These are phyloP conservation scores for Amylocarpus encephaloides DNA, from an alignment of 2,329 filamentous ascomycete species.

Conservation along the genomic window DNA sequence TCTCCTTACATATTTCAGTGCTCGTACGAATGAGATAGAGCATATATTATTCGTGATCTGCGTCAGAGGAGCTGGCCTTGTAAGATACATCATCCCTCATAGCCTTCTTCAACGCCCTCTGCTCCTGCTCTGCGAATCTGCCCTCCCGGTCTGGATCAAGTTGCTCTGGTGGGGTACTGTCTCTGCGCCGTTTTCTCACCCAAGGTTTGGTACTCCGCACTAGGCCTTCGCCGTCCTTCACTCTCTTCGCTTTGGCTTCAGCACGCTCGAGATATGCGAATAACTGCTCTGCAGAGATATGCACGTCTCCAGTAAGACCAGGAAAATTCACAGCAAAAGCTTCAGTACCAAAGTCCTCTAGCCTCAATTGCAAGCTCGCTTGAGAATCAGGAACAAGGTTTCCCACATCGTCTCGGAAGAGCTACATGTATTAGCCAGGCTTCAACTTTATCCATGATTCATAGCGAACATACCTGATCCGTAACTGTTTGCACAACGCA, in stretches of 20 bases:
- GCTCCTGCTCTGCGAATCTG: constrained; percentile 17
- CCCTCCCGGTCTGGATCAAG: constrained; percentile 17
- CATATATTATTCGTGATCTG: too few species aligned
- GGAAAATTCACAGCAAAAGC: constrained; percentile 12
- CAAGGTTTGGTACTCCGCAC: constrained; percentile 11
- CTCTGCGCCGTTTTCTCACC: constrained; percentile 16
- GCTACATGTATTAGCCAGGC: constrained; percentile 11
- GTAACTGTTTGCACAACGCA: constrained; percentile 16
- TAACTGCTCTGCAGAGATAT: constrained; percentile 14
- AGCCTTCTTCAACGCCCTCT: constrained; percentile 17
- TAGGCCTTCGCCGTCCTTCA: constrained; percentile 14
- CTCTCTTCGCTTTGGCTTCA: constrained; percentile 14
- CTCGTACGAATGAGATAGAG: too few species aligned
- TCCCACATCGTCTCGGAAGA: constrained; percentile 15
- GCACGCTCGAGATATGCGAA: constrained; percentile 13
- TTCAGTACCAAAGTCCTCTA: constrained; percentile 12
- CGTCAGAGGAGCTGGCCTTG: too few species aligned
- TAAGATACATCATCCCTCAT: constrained; percentile 16
- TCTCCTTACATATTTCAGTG: too few species aligned
- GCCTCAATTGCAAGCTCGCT: constrained; percentile 11
- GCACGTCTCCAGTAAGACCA: constrained; percentile 4
- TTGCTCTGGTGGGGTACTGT: constrained; percentile 19
- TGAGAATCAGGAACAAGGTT: constrained; percentile 15
- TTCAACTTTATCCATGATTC: background rate
- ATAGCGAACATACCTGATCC: constrained; percentile 11